These are phyloP conservation scores for Myxozyma monticola DNA, from an alignment of 805 yeast species.

Conservation along the genomic window DNA sequence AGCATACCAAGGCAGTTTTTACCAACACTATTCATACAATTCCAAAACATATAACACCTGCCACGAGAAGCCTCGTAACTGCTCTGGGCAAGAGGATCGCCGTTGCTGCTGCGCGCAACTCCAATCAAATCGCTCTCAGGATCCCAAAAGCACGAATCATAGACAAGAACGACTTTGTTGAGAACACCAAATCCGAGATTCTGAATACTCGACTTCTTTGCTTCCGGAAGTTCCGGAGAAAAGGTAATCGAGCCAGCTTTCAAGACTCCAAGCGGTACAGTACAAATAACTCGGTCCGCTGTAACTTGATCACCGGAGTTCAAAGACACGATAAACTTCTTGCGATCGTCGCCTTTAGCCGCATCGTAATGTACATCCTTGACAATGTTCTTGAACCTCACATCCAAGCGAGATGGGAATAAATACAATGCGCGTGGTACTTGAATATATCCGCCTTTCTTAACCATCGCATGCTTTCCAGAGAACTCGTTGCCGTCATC, in stretches of 20 bases:
- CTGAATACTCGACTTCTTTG: constrained; percentile 44
- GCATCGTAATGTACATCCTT: constrained; percentile 42
- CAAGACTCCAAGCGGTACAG: constrained; percentile 46
- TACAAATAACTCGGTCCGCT: constrained; percentile 44
- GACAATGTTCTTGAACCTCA: constrained; percentile 43
- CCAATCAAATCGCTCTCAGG: constrained; percentile 37
- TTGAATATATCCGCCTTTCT: constrained; percentile 40
- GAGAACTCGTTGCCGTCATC: constrained; percentile 44
- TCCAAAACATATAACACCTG: constrained; percentile 43
- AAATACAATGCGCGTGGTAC: constrained; percentile 42
- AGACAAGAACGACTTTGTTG: constrained; percentile 43
- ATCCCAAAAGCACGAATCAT: constrained; percentile 45
- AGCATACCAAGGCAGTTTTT: constrained; percentile 39
- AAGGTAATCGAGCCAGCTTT: constrained; percentile 43
- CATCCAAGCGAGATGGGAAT: constrained; percentile 43
- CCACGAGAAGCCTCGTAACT: constrained; percentile 39
- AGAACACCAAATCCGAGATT: constrained; percentile 44
- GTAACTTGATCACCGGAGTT: constrained; percentile 45
- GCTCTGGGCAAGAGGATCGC: constrained; percentile 23
- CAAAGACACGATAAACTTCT: constrained; percentile 32
- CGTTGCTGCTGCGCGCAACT: constrained; percentile 36
- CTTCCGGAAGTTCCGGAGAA: constrained; percentile 45
- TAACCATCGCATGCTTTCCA: constrained; percentile 43
- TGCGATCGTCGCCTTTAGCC: constrained; percentile 28
- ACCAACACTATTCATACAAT: constrained; percentile 40